Percentiles rank a stretch among this genome's conserved stretches.
These are phyloP conservation scores for Hyphopichia pseudoburtonii DNA, from an alignment of 1,139 yeast species.

Conservation along the genomic window DNA sequence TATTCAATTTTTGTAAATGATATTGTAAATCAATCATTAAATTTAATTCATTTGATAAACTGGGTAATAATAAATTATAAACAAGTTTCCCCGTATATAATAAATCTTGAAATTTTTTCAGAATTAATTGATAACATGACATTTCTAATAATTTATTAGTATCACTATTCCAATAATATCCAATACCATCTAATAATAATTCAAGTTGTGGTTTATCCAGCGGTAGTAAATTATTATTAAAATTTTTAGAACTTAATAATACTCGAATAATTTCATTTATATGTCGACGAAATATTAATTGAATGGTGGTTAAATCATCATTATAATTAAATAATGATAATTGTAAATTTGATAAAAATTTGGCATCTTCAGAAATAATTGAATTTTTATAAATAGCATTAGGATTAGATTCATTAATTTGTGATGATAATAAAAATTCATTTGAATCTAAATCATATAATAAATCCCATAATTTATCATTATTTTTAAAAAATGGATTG, in stretches of 20 bases:
- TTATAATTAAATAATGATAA: constrained; percentile 45
- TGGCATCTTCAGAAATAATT: constrained; percentile 49
- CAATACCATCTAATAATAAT: constrained; percentile 43
- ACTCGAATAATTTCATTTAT: constrained; percentile 47
- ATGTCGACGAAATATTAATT: constrained; percentile 47
- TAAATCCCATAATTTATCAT: constrained; percentile 59
- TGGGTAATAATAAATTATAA: constrained; percentile 38
- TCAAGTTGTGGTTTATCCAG: constrained; percentile 22
- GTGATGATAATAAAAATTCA: constrained; percentile 39
- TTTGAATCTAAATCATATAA: constrained; percentile 55
- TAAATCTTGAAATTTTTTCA: constrained; percentile 38
- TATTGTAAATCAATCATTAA: constrained; percentile 47
- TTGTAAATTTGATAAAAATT: constrained; percentile 45
- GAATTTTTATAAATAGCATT: constrained; percentile 24
- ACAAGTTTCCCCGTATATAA: constrained; percentile 32
- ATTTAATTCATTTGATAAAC: constrained; percentile 42
- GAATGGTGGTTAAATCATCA: constrained; percentile 50
- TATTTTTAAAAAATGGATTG: constrained; percentile 62
- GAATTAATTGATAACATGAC: constrained; percentile 43
- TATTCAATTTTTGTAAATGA: constrained; percentile 40
- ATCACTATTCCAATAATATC: constrained; percentile 47
- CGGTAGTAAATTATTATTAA: constrained; percentile 21
- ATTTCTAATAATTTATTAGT: constrained; percentile 42
- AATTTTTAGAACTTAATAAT: constrained; percentile 41
- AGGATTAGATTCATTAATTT: constrained; percentile 12